phyloP scores from a whole-genome alignment of 164 flowering plant species.

The Vitis rupestris region DNA sequence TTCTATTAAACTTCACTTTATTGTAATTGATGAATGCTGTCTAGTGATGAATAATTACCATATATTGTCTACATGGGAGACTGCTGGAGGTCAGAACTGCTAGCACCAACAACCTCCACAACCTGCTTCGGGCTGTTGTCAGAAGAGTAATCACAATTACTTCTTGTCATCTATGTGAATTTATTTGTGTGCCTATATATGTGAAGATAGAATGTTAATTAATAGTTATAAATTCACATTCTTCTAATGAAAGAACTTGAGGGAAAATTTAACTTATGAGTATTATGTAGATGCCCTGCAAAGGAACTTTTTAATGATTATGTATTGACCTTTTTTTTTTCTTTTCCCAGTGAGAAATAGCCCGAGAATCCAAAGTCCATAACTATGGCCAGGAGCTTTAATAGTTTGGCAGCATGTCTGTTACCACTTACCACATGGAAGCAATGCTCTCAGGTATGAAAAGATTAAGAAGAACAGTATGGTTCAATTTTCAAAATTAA shows the following conservation, averaged over 20 bases:
- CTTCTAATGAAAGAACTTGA: too few relatives aligned
- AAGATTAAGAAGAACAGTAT: too few relatives aligned
- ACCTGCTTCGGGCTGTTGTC: constrained; percentile 35
- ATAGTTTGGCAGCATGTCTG: too few relatives aligned
- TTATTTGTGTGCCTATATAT: too few relatives aligned
- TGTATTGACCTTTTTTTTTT: background rate
- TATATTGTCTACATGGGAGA: constrained; percentile 70
- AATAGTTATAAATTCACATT: too few relatives aligned
- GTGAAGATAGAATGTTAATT: background rate
- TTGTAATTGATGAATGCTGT: background rate
- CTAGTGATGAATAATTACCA: constrained; percentile 25
- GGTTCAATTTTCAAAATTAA: too few relatives aligned
- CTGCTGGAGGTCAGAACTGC: constrained; percentile 12
- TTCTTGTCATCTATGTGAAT: too few relatives aligned
- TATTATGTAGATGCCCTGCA: too few relatives aligned
- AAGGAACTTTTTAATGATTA: too few relatives aligned
- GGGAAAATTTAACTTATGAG: background rate
- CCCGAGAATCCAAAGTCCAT: constrained; percentile 47
- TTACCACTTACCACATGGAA: too few relatives aligned
- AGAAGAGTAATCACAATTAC: constrained; percentile 36
- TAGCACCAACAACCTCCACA: constrained; percentile 26
- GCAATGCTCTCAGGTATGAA: too few relatives aligned
- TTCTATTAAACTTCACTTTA: too few relatives aligned
- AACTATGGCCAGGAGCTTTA: constrained; percentile 34
- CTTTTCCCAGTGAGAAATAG: constrained; percentile 42